Base-by-base conservation (phyloP, 1,139 yeast species). In the Kodamaea sp. region DNA sequence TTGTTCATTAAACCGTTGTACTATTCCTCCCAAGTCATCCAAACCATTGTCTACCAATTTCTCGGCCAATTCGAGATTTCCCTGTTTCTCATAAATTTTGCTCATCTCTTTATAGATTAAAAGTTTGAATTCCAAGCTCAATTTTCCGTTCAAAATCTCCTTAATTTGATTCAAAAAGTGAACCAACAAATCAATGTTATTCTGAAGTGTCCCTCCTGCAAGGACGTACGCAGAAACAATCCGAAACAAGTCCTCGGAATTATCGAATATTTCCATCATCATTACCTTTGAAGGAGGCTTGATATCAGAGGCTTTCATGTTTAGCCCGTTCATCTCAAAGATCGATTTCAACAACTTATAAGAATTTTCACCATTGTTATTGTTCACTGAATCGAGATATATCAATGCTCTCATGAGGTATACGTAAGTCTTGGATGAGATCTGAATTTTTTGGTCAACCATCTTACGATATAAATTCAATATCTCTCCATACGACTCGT, bases 341-440 rank as follows among this genome's bases (percentile, higher is more conserved):
- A 67, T 55, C 3, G 69, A 59, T 32, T 52, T 48, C 34, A 68
- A 47, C 15, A 68, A 47, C 35, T 55, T 57, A 31, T 41, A 52
- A 1, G 71, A 59, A 37, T 59, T 61, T 5, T 41, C 44, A 31
- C 47, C 59, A 12, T 48, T 51, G 14, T 50, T 51, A 3, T 53
- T 44, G 26, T 53, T 51, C 31, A 47, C 48, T 13, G 61, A 42
- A 41, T 73, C 76, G 29, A 63, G 48, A 38, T 58, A 58, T 6
- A 73, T 57, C 14, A 75, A 57, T 0, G 80, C 63, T 31, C 61
- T 57, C 46, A 76, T 58, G 36, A 76, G 46, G 41, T 55, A 61
- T 22, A 57, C 58, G 38, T 76, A 70, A 0, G 76, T 59, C 13
- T 53, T 52, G 0, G 76, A 55, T 7, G 65, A 54, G 2, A 70